These are phyloP conservation scores for Trichophyton simii DNA, from an alignment of 2,329 filamentous ascomycete species.

Conservation along the genomic window DNA sequence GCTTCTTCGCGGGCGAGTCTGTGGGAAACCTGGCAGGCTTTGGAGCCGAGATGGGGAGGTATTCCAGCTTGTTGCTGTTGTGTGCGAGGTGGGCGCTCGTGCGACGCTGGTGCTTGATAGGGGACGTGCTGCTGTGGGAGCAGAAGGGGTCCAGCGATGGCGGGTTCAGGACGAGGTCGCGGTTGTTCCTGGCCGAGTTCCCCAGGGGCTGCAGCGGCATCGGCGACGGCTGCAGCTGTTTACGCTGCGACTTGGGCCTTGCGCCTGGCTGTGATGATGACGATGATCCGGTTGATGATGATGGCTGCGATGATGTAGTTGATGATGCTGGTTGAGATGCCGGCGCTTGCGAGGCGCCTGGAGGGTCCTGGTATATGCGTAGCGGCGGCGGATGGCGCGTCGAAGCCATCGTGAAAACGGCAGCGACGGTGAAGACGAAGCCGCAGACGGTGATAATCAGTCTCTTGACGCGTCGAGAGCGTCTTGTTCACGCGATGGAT, in stretches of 20 bases:
- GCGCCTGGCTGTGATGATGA: constrained; percentile 15
- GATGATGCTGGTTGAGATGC: constrained; percentile 16
- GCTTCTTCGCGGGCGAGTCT: constrained; percentile 38
- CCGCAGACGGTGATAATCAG: constrained; percentile 8
- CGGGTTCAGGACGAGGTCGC: constrained; percentile 57
- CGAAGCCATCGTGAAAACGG: constrained; percentile 24
- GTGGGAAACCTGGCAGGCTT: constrained; percentile 33
- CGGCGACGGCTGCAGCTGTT: constrained; percentile 41
- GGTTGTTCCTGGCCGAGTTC: constrained; percentile 28
- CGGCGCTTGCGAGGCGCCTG: constrained; percentile 27
- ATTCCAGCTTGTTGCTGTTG: constrained; percentile 36
- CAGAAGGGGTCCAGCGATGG: constrained; percentile 32
- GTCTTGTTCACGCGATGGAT: background rate
- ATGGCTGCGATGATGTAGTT: background rate
- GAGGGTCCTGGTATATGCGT: constrained; percentile 48
- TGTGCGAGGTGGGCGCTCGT: constrained; percentile 27
- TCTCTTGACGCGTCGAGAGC: constrained; percentile 21
- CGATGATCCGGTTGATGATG: constrained; percentile 20
- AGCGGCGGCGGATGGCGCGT: constrained; percentile 35
- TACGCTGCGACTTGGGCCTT: constrained; percentile 18
- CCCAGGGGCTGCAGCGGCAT: constrained; percentile 36
- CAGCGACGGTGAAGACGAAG: constrained; percentile 8
- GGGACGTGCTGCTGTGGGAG: constrained; percentile 45
- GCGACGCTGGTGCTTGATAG: constrained; percentile 50
- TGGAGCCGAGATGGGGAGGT: constrained; percentile 48